phyloP scores from a whole-genome alignment of 208 protist genomes.

The Acanthamoeba healyi region DNA sequence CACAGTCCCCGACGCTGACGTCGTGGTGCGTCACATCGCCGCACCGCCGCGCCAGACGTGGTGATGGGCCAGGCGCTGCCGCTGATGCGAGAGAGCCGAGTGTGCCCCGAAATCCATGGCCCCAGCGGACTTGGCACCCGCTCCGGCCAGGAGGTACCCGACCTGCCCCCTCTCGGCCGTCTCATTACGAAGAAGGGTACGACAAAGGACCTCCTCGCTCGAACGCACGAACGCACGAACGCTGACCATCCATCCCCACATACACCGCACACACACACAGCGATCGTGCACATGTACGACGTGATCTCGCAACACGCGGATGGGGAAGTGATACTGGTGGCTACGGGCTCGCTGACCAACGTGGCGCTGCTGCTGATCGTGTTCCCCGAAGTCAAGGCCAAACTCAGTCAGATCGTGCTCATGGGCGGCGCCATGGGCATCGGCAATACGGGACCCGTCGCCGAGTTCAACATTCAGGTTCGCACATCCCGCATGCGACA shows the following conservation, averaged over 20 bases:
- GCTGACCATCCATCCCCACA: background rate
- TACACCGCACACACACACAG: background rate
- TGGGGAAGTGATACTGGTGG: slow-evolving; percentile 77
- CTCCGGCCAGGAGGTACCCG: slow-evolving; percentile 41
- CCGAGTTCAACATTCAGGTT: slow-evolving; percentile 82
- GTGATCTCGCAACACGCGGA: slow-evolving; percentile 51
- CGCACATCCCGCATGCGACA: background rate
- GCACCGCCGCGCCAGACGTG: slow-evolving; percentile 1
- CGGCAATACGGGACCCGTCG: slow-evolving; percentile 82
- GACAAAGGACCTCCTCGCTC: background rate
- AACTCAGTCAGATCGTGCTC: slow-evolving; percentile 80
- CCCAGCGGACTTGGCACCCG: slow-evolving; percentile 10
- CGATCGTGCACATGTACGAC: slow-evolving; percentile 68
- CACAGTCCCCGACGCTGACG: too few species aligned
- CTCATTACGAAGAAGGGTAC: background rate
- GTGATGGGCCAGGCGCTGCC: slow-evolving; percentile 31
- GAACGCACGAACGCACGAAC: background rate
- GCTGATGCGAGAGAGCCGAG: background rate
- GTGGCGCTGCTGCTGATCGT: slow-evolving; percentile 81
- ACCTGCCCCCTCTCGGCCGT: background rate
- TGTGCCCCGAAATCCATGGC: slow-evolving; percentile 60
- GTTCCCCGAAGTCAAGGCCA: slow-evolving; percentile 80
- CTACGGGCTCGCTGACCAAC: slow-evolving; percentile 85
- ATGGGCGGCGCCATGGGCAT: slow-evolving; percentile 82
- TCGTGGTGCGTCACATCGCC: too few species aligned